These are phyloP conservation scores for Penicillium janthinellum DNA, from an alignment of 2,329 filamentous ascomycete species.

Conservation along the genomic window DNA sequence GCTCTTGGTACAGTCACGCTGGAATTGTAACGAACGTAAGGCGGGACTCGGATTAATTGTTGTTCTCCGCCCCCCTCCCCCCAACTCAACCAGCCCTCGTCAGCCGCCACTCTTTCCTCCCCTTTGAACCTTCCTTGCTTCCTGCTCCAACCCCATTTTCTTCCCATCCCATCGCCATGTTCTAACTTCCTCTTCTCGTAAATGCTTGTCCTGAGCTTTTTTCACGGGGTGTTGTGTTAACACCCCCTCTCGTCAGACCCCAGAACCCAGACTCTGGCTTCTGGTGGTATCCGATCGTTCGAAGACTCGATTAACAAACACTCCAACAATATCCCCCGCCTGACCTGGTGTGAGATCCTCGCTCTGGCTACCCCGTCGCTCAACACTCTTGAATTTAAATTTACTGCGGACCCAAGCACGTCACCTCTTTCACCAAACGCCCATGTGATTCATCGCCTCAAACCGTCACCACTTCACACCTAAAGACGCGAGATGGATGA, in stretches of 20 bases:
- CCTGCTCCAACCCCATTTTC: slow-evolving; percentile 7
- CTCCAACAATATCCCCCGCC: slow-evolving; percentile 17
- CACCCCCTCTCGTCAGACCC: slow-evolving; percentile 8
- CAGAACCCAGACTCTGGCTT: background rate
- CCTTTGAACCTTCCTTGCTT: slow-evolving; percentile 25
- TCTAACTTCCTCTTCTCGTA: slow-evolving; percentile 22
- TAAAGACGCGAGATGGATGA: slow-evolving; percentile 33
- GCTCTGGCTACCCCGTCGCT: slow-evolving; percentile 13
- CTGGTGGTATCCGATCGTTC: background rate
- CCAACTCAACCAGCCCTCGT: slow-evolving; percentile 31
- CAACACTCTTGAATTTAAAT: slow-evolving; percentile 14
- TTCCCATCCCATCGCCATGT: slow-evolving; percentile 19
- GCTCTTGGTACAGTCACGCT: background rate
- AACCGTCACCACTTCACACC: slow-evolving; percentile 18
- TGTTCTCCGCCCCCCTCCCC: slow-evolving; percentile 27
- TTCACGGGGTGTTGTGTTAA: slow-evolving; percentile 26
- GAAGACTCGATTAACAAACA: background rate
- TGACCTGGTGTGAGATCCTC: slow-evolving; percentile 18
- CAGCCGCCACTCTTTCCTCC: slow-evolving; percentile 33
- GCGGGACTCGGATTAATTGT: slow-evolving; percentile 26
- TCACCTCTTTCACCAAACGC: slow-evolving; percentile 13
- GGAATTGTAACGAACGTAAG: background rate
- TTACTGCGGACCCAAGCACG: slow-evolving; percentile 18
- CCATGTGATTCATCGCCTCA: slow-evolving; percentile 15
- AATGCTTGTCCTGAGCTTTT: slow-evolving; percentile 28